Conservation (phyloP, 1,139 yeast species). For the Geotrichum candidum region DNA sequence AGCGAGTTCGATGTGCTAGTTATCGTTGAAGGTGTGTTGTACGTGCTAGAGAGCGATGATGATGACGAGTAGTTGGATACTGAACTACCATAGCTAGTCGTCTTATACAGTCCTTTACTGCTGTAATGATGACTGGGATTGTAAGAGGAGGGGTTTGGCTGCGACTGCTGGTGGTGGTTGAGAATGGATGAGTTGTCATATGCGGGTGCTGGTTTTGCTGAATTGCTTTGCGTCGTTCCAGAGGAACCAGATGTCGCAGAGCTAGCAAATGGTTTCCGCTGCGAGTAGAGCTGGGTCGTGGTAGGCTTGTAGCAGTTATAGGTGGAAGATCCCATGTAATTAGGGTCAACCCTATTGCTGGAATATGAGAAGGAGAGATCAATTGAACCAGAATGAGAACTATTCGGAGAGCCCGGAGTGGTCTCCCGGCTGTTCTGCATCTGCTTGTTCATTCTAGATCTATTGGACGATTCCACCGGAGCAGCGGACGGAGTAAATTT, state of each 20-base stretch:
- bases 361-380: not conserved
- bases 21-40: not conserved
- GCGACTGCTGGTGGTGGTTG: conserved; percentile 7
- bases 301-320: conserved; percentile 11
- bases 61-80: not conserved
- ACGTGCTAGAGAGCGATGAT: not conserved
- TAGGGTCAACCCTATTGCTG: not conserved
- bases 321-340: not conserved
- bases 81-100: not conserved
- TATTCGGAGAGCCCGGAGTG: not conserved
- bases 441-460: conserved; percentile 1
- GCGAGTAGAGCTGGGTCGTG: not conserved
- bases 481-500: not conserved
- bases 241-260: not conserved
- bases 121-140: not conserved
- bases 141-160: not conserved
- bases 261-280: not conserved
- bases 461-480: not conserved
- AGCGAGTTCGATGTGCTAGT: not conserved
- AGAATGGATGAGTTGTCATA: conserved; percentile 11
- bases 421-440: not conserved
- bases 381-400: not conserved
- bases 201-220: not conserved
- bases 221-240: not conserved
- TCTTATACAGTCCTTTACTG: not conserved